Conservation (phyloP, 371 early-diverging fungal species). For the Rhizopus delemar region DNA sequence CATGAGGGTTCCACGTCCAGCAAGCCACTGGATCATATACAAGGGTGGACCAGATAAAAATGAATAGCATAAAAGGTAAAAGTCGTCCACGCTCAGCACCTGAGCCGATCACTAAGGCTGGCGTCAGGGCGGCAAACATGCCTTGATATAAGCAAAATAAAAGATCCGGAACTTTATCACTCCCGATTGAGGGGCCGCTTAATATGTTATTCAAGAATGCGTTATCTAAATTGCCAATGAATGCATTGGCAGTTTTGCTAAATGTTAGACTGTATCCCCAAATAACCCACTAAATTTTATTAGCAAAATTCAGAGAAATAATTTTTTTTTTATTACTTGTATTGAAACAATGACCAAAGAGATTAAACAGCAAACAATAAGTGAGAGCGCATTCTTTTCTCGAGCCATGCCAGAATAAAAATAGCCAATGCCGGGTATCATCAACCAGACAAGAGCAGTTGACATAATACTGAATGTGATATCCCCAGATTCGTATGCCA, state of each 20-base stretch:
- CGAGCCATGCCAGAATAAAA: conserved; percentile 92
- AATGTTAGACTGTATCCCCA: conserved; percentile 91
- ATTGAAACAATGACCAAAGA: conserved; percentile 72
- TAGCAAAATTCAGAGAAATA: neutral
- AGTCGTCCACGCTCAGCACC: conserved; percentile 84
- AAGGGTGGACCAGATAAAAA: conserved; percentile 90
- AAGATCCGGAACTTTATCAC: conserved; percentile 64
- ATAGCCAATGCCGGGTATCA: conserved; percentile 84
- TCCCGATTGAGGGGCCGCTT: conserved; percentile 57
- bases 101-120: conserved; percentile 88
- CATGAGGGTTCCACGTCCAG: conserved; percentile 90
- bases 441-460: no score
- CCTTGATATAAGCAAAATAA: conserved; percentile 79
- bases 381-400: conserved; percentile 76
- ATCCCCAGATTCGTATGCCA: no score
- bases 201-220: conserved; percentile 67
- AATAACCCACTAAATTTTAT: conserved; percentile 70
- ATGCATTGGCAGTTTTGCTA: conserved; percentile 56
- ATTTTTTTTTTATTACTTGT: conserved; percentile 21
- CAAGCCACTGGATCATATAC: conserved; percentile 88
- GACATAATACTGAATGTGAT: no score
- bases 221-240: conserved; percentile 82
- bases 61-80: conserved; percentile 82
- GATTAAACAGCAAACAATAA: conserved; percentile 68
- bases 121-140: conserved; percentile 86